Evolutionary conservation across 2,329 filamentous ascomycete species (phyloP).

Genomic region (Cladosporium velox): DNA sequence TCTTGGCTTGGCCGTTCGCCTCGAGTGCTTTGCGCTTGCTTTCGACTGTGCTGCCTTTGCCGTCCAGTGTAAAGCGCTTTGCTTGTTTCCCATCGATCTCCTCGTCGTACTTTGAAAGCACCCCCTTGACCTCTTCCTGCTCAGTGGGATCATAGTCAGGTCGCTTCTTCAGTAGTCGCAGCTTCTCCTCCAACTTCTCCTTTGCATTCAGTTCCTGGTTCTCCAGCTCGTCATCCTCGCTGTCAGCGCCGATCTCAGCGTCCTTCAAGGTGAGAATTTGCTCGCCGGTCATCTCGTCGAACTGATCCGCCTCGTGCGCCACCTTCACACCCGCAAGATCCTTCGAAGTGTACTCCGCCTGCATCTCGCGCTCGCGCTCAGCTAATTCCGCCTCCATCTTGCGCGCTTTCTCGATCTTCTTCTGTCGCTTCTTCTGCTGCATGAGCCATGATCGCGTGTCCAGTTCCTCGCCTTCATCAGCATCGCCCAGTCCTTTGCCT

Average conservation of each 20-base stretch:
- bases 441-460: conserved; percentile 87
- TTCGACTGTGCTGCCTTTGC: conserved; percentile 69
- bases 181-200: conserved; percentile 71
- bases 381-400: conserved; percentile 74
- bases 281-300: conserved; percentile 73
- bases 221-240: conserved; percentile 82
- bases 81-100: conserved; percentile 87
- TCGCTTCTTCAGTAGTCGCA: conserved; percentile 88
- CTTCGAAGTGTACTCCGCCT: conserved; percentile 77
- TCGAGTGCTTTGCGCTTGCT: conserved; percentile 51
- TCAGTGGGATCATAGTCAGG: conserved; percentile 85
- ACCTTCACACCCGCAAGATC: conserved; percentile 91
- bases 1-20: conserved; percentile 56
- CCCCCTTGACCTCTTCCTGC: conserved; percentile 63
- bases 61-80: conserved; percentile 85
- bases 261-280: conserved; percentile 96
- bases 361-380: conserved; percentile 66
- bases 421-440: conserved; percentile 89
- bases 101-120: conserved; percentile 92
- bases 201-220: conserved; percentile 71
- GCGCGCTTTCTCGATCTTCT: conserved; percentile 77
- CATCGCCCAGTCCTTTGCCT: conserved; percentile 81
- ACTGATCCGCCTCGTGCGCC: conserved; percentile 78
- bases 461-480: conserved; percentile 59
- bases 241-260: conserved; percentile 74